Base-by-base conservation (phyloP, 257 asterid genomes). In the Primulina huaijiensis region DNA sequence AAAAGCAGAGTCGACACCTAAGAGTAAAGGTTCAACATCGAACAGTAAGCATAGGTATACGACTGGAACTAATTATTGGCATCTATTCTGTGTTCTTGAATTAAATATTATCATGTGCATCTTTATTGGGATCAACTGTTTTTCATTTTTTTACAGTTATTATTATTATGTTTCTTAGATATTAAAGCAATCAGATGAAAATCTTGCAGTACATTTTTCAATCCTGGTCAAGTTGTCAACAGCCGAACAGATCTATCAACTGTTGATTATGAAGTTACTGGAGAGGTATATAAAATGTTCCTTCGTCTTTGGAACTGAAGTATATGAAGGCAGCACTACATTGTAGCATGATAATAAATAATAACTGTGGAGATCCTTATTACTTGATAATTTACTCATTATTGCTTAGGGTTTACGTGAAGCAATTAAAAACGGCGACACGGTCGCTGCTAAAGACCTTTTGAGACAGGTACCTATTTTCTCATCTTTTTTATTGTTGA, bases 351-450 rank as follows among this genome's bases (percentile, higher is more conserved):
- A 64, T 27, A 27, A 27, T 27, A 27, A 27, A 3, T 67, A 60
- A 64, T 10, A 16, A 55, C 9, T 46, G 55, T 57, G 52, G 40
- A 56, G 59, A 25, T 50, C 66, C 62, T 67, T 72, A 58, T 50
- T 67, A 23, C 57, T 53, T 46, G 40, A 29, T 16, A 64, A 68
- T 59, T 69, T 76, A 64, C 76, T 84, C 56, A 69, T 58, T 60
- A 33, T 64, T 70, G 70, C 65, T 56, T 72, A 89, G 98, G 98
- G 99, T 75, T 76, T 91, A 71, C 87, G 96, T 72, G 98, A 88
- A 83, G 98, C 99, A 83, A 94, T 91, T 75, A 91, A 94, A 81
- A 92, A 89, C 67, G 97, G 99, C n/a, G 97, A 94, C 69, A 72
- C 81, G 5, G 75, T 88, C 52, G 85, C 92, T 60, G 97, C 92